Base-by-base conservation (phyloP, 2,329 filamentous ascomycete genomes). In the Aspergillus sp. region DNA sequence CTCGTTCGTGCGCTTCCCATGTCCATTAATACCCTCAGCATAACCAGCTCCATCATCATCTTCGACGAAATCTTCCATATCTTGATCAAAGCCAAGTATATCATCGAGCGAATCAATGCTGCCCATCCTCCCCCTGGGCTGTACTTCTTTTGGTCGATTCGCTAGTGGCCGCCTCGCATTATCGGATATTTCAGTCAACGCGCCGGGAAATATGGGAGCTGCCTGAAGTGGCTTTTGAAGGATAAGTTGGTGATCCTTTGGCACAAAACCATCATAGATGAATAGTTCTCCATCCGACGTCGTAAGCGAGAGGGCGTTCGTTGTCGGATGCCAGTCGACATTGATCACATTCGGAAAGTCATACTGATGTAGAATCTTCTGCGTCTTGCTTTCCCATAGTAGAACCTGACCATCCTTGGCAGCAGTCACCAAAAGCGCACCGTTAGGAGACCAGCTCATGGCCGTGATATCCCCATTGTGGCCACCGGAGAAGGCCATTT, bases 11-110 rank as follows among this genome's bases (percentile, higher is more conserved):
- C 88, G 82, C 69, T 90, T 90, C 5, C 87, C 85, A 59, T 80
- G 86, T 66, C 75, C 75, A 61, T 87, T 90, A 17, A 87, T 78
- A 8, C 81, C 85, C 41, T 88, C 77, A 1, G 87, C 84, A 74
- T 98, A 98, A 43, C 93, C 95, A 35, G 92, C 93, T 11, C 93
- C 93, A 70, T 99, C 95, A 62, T 99, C 95, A 67, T 99, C 95
- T 5, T 92, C 87, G 2, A 99, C 90, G 71, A 98, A 99, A 62
- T 91, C 91, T 43, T 91, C 90, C 62, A 84, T 84, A 21, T 82
- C 84, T 44, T 83, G 82, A 79, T 77, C 87, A 69, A 66, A 81
- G 0, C 85, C 85, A 2, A 96, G 81, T n/a, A 96, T 86, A 52
- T 92, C 91, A 71, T 95, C 91, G 2, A 96, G 79, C 41, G 90